These are phyloP conservation scores for Saccharomycopsis selenospora DNA, from an alignment of 805 yeast genomes.

Conservation along the genomic window DNA sequence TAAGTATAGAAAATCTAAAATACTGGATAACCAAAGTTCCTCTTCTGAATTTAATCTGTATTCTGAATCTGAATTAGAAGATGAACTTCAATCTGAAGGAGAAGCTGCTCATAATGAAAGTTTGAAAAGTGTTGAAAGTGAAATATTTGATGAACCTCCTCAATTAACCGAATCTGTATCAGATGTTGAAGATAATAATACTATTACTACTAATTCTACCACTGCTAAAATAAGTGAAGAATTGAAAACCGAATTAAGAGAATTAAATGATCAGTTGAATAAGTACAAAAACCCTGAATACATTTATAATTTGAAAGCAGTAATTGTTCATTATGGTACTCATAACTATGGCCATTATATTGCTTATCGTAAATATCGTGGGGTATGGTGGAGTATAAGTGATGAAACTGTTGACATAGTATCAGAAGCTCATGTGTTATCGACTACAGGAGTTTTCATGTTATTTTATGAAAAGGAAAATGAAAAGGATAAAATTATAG, in stretches of 20 bases:
- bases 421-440: constrained; percentile 70
- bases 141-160: constrained; percentile 6
- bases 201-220: neutral
- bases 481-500: constrained; percentile 29
- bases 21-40: constrained; percentile 15
- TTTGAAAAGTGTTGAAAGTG: constrained; percentile 5
- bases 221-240: constrained; percentile 4
- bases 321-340: constrained; percentile 88
- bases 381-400: constrained; percentile 92
- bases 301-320: constrained; percentile 70
- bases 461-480: constrained; percentile 68
- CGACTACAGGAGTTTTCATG: constrained; percentile 87
- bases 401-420: constrained; percentile 84
- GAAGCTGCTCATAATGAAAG: constrained; percentile 4
- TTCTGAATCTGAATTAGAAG: constrained; percentile 20
- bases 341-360: constrained; percentile 98
- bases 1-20: constrained; percentile 16
- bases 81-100: neutral
- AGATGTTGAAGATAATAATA: constrained; percentile 7
- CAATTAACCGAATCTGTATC: constrained; percentile 2
- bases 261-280: constrained; percentile 31
- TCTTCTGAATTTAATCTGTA: constrained; percentile 21
- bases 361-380: constrained; percentile 73
- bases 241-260: constrained; percentile 23
- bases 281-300: constrained; percentile 25